phyloP scores from a whole-genome alignment of 495 filamentous ascomycete genomes.

The Aspergillus heteromorphus region DNA sequence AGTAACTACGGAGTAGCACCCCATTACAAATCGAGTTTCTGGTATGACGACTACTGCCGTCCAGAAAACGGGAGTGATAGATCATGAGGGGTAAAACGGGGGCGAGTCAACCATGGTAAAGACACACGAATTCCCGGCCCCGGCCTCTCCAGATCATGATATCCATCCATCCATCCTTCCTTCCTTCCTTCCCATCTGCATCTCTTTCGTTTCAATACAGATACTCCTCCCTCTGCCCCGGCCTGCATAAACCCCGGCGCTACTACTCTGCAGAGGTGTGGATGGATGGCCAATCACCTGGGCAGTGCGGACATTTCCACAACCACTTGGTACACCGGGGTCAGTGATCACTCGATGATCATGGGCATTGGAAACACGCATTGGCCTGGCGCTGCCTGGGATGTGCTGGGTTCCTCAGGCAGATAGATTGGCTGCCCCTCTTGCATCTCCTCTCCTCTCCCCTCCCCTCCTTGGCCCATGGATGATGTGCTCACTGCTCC shows the following conservation, averaged over 20 bases:
- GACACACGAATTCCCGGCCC: not conserved
- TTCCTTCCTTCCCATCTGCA: not conserved
- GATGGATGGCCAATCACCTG: slow-evolving; percentile 15
- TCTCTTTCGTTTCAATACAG: not conserved
- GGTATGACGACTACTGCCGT: not conserved
- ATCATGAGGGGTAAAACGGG: slow-evolving; percentile 10
- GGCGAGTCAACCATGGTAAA: slow-evolving; percentile 3
- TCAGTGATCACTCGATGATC: slow-evolving; percentile 9
- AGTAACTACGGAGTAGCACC: too few relatives aligned
- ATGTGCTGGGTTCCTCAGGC: not conserved
- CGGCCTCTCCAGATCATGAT: not conserved
- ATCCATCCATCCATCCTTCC: too few relatives aligned
- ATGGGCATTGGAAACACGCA: not conserved
- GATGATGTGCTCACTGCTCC: too few relatives aligned
- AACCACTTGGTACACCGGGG: slow-evolving; percentile 6
- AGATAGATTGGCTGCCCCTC: slow-evolving; percentile 2
- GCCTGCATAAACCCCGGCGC: slow-evolving; percentile 10
- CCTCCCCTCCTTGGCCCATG: not conserved
- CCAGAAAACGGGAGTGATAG: not conserved
- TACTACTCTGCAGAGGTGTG: not conserved
- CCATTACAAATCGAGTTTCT: not conserved
- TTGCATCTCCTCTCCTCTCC: not conserved
- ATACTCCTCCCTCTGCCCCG: not conserved
- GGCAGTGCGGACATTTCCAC: slow-evolving; percentile 6
- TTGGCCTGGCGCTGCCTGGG: not conserved